A percentile compares a stretch with the other conserved stretches of the same genome.
Conservation (phyloP, 352 stramenopile genomes). For the Aphanomyces euteiches region DNA sequence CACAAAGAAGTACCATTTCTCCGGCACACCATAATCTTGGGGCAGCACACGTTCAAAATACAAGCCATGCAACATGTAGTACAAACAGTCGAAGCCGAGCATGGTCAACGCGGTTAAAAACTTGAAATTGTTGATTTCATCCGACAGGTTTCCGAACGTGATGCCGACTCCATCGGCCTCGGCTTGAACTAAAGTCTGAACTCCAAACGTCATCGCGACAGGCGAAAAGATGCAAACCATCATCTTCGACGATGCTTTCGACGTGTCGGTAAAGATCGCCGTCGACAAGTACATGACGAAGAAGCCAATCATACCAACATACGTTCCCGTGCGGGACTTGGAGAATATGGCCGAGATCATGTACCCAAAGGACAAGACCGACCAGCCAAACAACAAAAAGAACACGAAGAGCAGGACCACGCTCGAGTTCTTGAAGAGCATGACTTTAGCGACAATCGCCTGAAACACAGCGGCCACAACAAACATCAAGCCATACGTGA, state of each 20-base stretch:
- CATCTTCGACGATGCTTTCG: slow-evolving; percentile 43
- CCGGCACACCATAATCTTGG: slow-evolving; percentile 82
- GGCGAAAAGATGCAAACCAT: slow-evolving; percentile 53
- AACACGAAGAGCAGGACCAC: slow-evolving; percentile 59
- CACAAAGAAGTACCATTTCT: slow-evolving; percentile 92
- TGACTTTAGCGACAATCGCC: slow-evolving; percentile 42
- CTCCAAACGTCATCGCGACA: slow-evolving; percentile 61
- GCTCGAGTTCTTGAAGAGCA: slow-evolving; percentile 52
- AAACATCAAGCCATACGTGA: slow-evolving; percentile 86
- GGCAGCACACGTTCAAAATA: slow-evolving; percentile 93
- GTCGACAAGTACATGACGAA: slow-evolving; percentile 87
- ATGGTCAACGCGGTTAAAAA: slow-evolving; percentile 60
- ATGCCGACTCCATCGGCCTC: slow-evolving; percentile 52
- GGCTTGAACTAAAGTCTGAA: slow-evolving; percentile 53
- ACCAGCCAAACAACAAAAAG: slow-evolving; percentile 64
- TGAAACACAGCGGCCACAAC: slow-evolving; percentile 61
- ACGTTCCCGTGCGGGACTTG: slow-evolving; percentile 59
- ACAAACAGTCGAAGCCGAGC: slow-evolving; percentile 80
- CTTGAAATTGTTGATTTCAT: slow-evolving; percentile 57
- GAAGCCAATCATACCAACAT: slow-evolving; percentile 78
- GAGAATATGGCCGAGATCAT: slow-evolving; percentile 82
- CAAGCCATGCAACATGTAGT: slow-evolving; percentile 85
- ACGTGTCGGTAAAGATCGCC: slow-evolving; percentile 40
- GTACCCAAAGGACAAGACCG: slow-evolving; percentile 57
- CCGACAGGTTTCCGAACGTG: slow-evolving; percentile 51